These are phyloP conservation scores for Botrytis medusae DNA, from an alignment of 2,329 filamentous ascomycete species.

Conservation along the genomic window DNA sequence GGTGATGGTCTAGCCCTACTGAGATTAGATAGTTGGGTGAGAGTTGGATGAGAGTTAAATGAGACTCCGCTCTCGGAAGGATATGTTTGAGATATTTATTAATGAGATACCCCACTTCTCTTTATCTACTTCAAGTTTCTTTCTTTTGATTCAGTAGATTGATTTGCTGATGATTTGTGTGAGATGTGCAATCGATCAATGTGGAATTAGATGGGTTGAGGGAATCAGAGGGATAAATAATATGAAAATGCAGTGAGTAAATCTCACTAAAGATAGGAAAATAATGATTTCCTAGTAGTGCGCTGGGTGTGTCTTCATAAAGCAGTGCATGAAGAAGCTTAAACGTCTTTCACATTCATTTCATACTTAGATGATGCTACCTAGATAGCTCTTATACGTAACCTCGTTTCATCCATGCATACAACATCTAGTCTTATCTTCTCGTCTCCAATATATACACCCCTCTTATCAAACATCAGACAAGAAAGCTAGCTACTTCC, in stretches of 20 bases:
- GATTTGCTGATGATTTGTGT: background rate
- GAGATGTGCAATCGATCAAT: background rate
- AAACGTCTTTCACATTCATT: background rate
- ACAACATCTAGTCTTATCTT: background rate
- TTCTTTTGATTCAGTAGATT: background rate
- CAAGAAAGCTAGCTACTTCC: background rate
- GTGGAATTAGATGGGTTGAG: background rate
- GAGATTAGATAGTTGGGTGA: background rate
- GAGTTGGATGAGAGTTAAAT: background rate
- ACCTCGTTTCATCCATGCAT: background rate
- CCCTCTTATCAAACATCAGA: background rate
- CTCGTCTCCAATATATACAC: background rate
- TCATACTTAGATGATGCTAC: background rate
- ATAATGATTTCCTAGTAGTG: background rate
- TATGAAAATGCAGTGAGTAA: background rate
- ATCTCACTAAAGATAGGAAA: background rate
- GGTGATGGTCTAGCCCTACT: background rate
- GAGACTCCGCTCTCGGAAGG: slow-evolving; percentile 1
- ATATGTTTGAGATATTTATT: background rate
- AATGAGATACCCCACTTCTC: slow-evolving; percentile 14
- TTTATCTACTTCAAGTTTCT: background rate
- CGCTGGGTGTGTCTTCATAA: background rate
- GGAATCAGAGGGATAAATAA: background rate
- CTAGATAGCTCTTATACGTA: background rate
- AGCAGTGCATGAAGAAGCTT: fast-evolving